Percentiles rank a stretch among this genome's conserved stretches.
Conservation (phyloP, 78 protist species). For the Protostelium mycophagum region DNA sequence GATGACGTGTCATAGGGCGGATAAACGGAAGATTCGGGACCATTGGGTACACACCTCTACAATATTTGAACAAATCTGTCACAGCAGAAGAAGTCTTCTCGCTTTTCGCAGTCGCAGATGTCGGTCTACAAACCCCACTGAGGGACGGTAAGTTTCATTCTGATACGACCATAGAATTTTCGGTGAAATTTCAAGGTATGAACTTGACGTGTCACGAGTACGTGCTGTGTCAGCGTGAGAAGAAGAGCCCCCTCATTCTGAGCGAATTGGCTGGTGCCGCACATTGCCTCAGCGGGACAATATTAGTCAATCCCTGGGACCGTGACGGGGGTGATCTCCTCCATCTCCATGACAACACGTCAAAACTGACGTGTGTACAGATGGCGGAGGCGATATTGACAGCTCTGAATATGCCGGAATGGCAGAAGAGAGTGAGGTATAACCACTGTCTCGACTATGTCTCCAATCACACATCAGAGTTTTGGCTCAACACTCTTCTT, state of each 20-base stretch:
- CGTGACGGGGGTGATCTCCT: not conserved
- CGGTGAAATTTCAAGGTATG: constrained; percentile 30
- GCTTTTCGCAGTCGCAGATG: constrained; percentile 65
- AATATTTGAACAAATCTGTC: constrained; percentile 70
- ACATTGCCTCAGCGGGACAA: constrained; percentile 45
- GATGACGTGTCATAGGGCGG: constrained; percentile 54
- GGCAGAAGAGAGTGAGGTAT: constrained; percentile 17
- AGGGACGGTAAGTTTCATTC: constrained; percentile 59
- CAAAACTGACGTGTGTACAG: constrained; percentile 13
- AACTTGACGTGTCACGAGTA: constrained; percentile 58
- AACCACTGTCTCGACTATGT: constrained; percentile 35
- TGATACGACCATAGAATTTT: not conserved
- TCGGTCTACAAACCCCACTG: constrained; percentile 73
- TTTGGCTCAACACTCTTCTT: constrained; percentile 27
- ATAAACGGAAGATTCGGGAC: constrained; percentile 73
- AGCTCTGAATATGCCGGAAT: constrained; percentile 23
- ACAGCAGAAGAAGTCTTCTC: constrained; percentile 59
- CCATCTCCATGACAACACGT: not conserved
- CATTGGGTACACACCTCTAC: constrained; percentile 69
- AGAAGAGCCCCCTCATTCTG: constrained; percentile 45
- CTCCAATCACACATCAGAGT: constrained; percentile 16
- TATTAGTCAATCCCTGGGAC: constrained; percentile 56
- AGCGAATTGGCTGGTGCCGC: constrained; percentile 72
- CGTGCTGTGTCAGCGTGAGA: constrained; percentile 59
- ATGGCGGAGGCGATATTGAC: constrained; percentile 20